Evolutionary conservation across 1,284 basidiomycete species (phyloP), one percentile per base, ranked within the genome.

Genomic region (Tetrapyrgos nigripes): DNA sequence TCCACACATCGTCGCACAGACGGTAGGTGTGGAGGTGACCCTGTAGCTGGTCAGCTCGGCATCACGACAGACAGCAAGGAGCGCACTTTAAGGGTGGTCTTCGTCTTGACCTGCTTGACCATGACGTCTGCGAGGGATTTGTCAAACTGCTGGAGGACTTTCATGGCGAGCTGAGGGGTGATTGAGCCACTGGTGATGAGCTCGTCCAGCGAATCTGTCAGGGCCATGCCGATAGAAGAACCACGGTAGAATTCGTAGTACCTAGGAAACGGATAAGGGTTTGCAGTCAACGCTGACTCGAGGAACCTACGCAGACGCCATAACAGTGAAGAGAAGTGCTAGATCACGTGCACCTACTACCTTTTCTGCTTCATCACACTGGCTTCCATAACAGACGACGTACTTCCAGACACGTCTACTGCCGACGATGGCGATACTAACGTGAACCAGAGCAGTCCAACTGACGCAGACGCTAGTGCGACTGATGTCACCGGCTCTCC

Each of bases 121-220:
- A 98, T 87, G 37, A 88, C 93, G 71, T 96, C 94, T 53, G 94
- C 93, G 53, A 97, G 81, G 47, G 91, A 93, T 78, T 96, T 97
- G 83, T 98, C 96, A 75, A 97, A 97, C 91, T 97, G 95, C 73
- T 93, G 93, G 58, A 99, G 78, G 8, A 98, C 95, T 73, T 97
- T 93, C 92, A 98, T 96, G 13, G 97, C 97, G 62, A 99, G 78
- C 76, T 99, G 96, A 2, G 97, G 97, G 21, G 96, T 97, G 68
- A 99, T 98, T 59, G 94, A 91, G 1, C 97, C 97, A 66, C 92
- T 94, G 53, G 96, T 97, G 70, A 99, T 99, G 62, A 99, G 87
- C 79, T 99, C 97, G 78, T 99, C 97, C 67, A 99, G 87, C 63
- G 97, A 96, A 81, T 99, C 97, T n/a, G 97, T 98, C 57, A 99